These are phyloP conservation scores for Lipomyces japonicus DNA, from an alignment of 805 yeast genomes.

Conservation along the genomic window DNA sequence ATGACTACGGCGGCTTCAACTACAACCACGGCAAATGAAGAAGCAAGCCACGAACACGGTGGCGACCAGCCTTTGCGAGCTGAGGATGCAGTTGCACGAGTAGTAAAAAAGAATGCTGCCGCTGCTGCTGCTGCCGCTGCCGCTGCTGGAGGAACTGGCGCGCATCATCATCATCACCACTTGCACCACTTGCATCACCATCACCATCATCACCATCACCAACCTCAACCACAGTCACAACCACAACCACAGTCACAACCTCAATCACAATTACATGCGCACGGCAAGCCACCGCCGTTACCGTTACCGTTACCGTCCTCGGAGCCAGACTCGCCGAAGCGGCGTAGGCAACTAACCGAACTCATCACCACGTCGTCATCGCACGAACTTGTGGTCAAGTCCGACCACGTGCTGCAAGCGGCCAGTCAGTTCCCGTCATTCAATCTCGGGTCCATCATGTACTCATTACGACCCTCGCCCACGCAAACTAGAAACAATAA, in stretches of 20 bases:
- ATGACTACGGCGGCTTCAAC: neutral
- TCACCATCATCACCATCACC: conserved; percentile 31
- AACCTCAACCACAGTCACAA: conserved; percentile 13
- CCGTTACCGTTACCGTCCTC: neutral
- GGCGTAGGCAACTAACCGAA: neutral
- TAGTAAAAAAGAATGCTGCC: conserved; percentile 26
- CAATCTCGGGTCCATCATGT: conserved; percentile 54
- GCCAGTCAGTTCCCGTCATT: conserved; percentile 45
- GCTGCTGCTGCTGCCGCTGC: conserved; percentile 16
- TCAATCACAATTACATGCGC: conserved; percentile 5
- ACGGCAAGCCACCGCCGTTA: neutral
- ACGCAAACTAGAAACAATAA: too few species aligned
- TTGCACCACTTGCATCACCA: conserved; percentile 17
- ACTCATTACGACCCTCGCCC: conserved; percentile 39
- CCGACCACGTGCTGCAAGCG: conserved; percentile 41
- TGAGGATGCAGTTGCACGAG: conserved; percentile 39
- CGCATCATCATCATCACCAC: conserved; percentile 9
- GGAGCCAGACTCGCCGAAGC: neutral
- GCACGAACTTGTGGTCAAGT: conserved; percentile 37
- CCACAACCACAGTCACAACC: too few species aligned
- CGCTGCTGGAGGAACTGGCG: conserved; percentile 13
- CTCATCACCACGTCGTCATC: too few species aligned
- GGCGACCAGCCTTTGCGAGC: conserved; percentile 32
- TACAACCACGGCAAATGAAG: conserved; percentile 3
- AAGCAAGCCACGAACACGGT: neutral